These are phyloP conservation scores for Microdochium bolleyi DNA, from an alignment of 2,329 filamentous ascomycete genomes.

Conservation along the genomic window DNA sequence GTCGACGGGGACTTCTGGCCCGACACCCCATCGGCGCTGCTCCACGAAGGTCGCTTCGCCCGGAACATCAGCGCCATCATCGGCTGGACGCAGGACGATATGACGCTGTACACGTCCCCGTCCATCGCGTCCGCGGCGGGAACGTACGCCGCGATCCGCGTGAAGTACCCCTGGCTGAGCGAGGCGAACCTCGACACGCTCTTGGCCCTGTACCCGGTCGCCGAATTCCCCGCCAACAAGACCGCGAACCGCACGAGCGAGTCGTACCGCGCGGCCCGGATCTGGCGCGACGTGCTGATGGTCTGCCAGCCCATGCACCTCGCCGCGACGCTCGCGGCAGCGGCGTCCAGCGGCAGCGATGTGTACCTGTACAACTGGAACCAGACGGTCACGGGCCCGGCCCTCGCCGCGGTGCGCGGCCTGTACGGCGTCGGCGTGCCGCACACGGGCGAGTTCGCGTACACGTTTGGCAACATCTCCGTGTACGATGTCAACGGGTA, in stretches of 20 bases:
- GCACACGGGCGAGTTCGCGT: slow-evolving; percentile 45
- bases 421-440: slow-evolving; percentile 33
- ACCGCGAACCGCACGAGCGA: slow-evolving; percentile 31
- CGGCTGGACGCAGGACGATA: slow-evolving; percentile 36
- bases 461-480: slow-evolving; percentile 38
- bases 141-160: slow-evolving; percentile 27
- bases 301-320: slow-evolving; percentile 36
- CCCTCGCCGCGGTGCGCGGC: slow-evolving; percentile 23
- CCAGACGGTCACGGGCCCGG: slow-evolving; percentile 40
- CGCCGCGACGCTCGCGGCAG: slow-evolving; percentile 26
- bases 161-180: slow-evolving; percentile 28
- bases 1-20: slow-evolving; percentile 36
- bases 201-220: slow-evolving; percentile 39
- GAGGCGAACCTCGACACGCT: slow-evolving; percentile 26
- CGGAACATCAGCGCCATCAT: slow-evolving; percentile 29
- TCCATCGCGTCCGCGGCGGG: slow-evolving; percentile 29
- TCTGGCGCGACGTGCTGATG: slow-evolving; percentile 44
- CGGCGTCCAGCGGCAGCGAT: slow-evolving; percentile 23
- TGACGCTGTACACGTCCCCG: slow-evolving; percentile 31
- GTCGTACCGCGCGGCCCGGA: slow-evolving; percentile 39
- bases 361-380: slow-evolving; percentile 45
- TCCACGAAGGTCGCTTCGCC: slow-evolving; percentile 29
- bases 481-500: slow-evolving; percentile 29
- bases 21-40: slow-evolving; percentile 14
- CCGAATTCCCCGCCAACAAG: slow-evolving; percentile 31